These are phyloP conservation scores for Crucihimalaya himalaica DNA, from an alignment of 345 rosid genomes.

Conservation along the genomic window DNA sequence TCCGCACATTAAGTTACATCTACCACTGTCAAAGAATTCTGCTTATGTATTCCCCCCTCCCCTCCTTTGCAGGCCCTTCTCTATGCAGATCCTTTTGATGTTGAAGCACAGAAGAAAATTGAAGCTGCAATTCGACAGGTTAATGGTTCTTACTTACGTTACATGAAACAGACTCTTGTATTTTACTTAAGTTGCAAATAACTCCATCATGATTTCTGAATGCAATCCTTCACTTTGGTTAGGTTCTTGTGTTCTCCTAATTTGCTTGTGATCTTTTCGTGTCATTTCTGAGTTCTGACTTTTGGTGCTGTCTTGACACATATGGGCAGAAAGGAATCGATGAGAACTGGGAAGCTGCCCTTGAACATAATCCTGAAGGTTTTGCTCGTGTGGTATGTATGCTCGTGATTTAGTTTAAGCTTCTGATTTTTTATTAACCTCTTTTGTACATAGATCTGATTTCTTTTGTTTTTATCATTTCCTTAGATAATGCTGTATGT, in stretches of 20 bases:
- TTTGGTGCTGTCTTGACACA: conserved; percentile 19
- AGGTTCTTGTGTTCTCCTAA: conserved; percentile 8
- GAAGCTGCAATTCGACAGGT: conserved; percentile 99
- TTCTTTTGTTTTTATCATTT: conserved; percentile 9
- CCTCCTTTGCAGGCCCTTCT: conserved; percentile 64
- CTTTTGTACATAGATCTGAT: conserved; percentile 46
- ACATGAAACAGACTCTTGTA: not conserved
- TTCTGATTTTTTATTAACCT: conserved; percentile 45
- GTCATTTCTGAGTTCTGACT: not conserved
- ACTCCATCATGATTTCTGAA: not conserved
- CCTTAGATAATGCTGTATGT: conserved; percentile 91
- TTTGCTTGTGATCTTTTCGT: not conserved
- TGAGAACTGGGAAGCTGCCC: conserved; percentile 99
- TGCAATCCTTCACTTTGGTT: not conserved
- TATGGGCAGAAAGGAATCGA: conserved; percentile 91
- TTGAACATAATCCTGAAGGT: conserved; percentile 96
- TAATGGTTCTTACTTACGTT: conserved; percentile 26
- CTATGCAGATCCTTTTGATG: conserved; percentile 95
- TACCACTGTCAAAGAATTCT: conserved; percentile 6
- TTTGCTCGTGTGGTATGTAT: conserved; percentile 96
- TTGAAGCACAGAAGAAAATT: conserved; percentile 94
- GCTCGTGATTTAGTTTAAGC: conserved; percentile 31
- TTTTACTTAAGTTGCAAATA: not conserved
- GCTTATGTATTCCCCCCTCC: not conserved
- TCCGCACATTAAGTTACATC: not conserved